Conservation (phyloP, 163 green algal genomes). For the Scenedesmus sp. region DNA sequence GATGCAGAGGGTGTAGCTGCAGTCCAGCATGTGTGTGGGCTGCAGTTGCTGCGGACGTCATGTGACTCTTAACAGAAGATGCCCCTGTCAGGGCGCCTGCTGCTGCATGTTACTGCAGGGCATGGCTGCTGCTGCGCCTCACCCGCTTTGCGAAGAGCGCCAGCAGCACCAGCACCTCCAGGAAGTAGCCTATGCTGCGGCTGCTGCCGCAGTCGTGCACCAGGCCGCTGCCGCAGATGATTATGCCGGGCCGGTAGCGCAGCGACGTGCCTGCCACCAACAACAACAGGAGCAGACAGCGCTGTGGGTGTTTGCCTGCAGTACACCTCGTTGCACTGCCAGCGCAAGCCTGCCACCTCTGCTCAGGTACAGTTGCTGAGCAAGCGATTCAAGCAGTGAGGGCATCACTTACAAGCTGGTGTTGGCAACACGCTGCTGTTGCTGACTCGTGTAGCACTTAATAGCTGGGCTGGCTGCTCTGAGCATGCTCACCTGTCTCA, state of each 20-base stretch:
- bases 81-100: not conserved
- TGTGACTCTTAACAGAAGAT: too few relatives aligned
- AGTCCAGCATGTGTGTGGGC: not conserved
- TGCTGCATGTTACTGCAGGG: conserved; percentile 7
- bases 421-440: not conserved
- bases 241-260: conserved; percentile 92
- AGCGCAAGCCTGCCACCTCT: not conserved
- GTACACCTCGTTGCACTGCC: not conserved
- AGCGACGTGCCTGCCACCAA: conserved; percentile 88
- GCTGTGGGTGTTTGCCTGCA: not conserved
- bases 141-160: conserved; percentile 95
- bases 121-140: conserved; percentile 22
- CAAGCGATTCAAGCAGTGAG: not conserved
- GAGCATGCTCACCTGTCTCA: conserved; percentile 86
- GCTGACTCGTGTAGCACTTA: too few relatives aligned
- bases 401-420: not conserved
- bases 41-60: not conserved
- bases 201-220: conserved; percentile 93
- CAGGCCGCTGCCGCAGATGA: conserved; percentile 83
- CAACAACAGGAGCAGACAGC: not conserved
- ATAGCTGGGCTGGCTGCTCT: not conserved
- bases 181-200: conserved; percentile 94
- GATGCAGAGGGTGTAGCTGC: not conserved
- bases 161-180: conserved; percentile 93
- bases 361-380: not conserved